Base-by-base conservation (phyloP, 768 basidiomycete genomes). In the Tulasnella sp. region DNA sequence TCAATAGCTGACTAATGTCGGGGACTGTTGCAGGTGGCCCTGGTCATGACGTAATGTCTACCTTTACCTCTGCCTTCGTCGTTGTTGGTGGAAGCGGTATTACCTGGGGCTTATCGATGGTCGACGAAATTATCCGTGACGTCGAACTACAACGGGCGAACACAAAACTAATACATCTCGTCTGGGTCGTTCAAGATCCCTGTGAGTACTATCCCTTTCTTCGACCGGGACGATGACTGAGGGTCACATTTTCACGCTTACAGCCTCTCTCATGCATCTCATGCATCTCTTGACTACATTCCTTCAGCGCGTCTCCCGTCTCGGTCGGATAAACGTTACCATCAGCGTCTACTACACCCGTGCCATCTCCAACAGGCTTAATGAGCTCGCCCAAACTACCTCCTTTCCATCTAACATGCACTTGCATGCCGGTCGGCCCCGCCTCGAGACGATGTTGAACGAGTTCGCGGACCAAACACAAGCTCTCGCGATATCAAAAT, bases 41-140 rank as follows among this genome's bases (percentile, higher is more conserved):
- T 38, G 75, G 84, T 5, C 77, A 85, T 64, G 77, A 75, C 4
- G 73, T 84, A 15, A 75, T 82, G 57, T 69, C 80, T 2, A 82
- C 79, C 62, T 88, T 80, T 69, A 83, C 83, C 0, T 79, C 78
- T 2, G 81, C 83, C 1, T 71, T 89, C 30, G 76, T 89, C 64
- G 68, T 89, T 17, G 81, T 76, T 19, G 88, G 85, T 2, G 88
- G 88, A 2, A 84, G 82, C 59, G 88, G 88, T 1, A 84, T 91
- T 65, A 80, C 85, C 0, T 86, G 83, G 61, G 78, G 78, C 0
- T 74, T 88, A 31, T 74, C 80, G 9, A 70, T 77, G 1, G 75
- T 84, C 8, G 77, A 84, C 60, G 85, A 88, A 54, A 73, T 91
- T 22, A 74, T 88, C 34, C 69, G 70, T 63, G 68, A 71, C 58